A percentile compares a stretch with the other conserved stretches of the same genome.
Conservation (phyloP, 2,329 filamentous ascomycete genomes). For the Ceratocystis papillata region DNA sequence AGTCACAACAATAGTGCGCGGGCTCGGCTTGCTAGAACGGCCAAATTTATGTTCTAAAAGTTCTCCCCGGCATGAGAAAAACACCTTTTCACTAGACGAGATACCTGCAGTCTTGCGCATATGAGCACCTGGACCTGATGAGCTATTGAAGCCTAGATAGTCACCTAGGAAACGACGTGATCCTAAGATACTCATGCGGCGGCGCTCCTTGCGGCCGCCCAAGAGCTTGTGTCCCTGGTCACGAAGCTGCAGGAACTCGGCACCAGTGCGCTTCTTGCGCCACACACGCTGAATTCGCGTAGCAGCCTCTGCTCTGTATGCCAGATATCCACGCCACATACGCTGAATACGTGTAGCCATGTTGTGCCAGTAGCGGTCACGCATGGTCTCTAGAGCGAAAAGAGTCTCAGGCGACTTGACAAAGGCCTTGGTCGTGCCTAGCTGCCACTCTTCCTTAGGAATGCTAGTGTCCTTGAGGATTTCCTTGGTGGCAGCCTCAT, state of each 20-base stretch:
- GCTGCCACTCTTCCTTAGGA: constrained; percentile 87
- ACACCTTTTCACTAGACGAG: constrained; percentile 57
- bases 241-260: constrained; percentile 77
- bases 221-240: constrained; percentile 79
- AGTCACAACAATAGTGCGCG: constrained; percentile 74
- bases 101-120: constrained; percentile 67
- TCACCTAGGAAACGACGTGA: constrained; percentile 89
- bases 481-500: constrained; percentile 76
- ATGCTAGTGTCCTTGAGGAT: constrained; percentile 96
- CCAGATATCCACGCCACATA: constrained; percentile 91
- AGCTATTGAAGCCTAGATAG: constrained; percentile 79
- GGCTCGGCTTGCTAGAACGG: constrained; percentile 84
- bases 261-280: constrained; percentile 82
- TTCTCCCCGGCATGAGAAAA: constrained; percentile 89
- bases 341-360: constrained; percentile 97
- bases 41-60: constrained; percentile 89
- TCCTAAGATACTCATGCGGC: constrained; percentile 81
- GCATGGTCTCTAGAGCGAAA: constrained; percentile 94
- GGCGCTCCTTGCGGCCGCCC: constrained; percentile 75
- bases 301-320: constrained; percentile 84
- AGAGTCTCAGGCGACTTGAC: constrained; percentile 96
- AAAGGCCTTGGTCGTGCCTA: constrained; percentile 93
- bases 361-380: constrained; percentile 97
- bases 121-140: constrained; percentile 66
- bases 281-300: constrained; percentile 92